Conservation (phyloP, 1,284 basidiomycete species). For the Leccinum pallidistipes region DNA sequence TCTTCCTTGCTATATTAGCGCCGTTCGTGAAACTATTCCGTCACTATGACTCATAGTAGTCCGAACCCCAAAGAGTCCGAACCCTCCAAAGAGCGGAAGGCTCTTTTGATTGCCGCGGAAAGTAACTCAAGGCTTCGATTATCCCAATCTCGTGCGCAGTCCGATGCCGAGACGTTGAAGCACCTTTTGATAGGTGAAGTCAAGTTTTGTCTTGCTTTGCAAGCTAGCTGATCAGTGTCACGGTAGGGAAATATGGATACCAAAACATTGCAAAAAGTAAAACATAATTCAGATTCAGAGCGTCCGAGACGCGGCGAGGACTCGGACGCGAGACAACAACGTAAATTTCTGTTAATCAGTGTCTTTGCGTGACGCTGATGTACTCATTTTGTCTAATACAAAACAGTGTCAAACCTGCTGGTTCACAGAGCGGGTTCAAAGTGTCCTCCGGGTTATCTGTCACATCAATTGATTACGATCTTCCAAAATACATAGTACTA, state of each 20-base stretch:
- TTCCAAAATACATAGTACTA: no score
- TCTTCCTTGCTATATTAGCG: background rate
- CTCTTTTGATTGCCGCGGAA: constrained; percentile 26
- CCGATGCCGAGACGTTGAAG: constrained; percentile 14
- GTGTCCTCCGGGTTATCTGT: no score
- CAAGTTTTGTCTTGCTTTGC: background rate
- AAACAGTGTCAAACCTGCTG: no score
- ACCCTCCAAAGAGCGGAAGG: constrained; percentile 10
- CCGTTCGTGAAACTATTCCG: background rate
- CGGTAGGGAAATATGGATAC: constrained; percentile 28
- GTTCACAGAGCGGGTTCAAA: no score
- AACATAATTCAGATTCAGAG: no score
- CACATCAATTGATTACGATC: no score
- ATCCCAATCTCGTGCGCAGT: constrained; percentile 15
- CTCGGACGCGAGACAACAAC: no score
- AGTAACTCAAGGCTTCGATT: constrained; percentile 1
- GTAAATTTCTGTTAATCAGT: no score
- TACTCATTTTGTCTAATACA: no score
- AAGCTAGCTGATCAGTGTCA: background rate
- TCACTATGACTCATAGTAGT: constrained; percentile 8
- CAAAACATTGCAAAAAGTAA: background rate
- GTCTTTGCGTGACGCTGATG: no score
- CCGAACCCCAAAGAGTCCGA: background rate
- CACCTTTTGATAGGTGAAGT: constrained; percentile 23
- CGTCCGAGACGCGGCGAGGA: no score